Conservation (phyloP, 306 rosid species). For the Ochetophila trinervis region DNA sequence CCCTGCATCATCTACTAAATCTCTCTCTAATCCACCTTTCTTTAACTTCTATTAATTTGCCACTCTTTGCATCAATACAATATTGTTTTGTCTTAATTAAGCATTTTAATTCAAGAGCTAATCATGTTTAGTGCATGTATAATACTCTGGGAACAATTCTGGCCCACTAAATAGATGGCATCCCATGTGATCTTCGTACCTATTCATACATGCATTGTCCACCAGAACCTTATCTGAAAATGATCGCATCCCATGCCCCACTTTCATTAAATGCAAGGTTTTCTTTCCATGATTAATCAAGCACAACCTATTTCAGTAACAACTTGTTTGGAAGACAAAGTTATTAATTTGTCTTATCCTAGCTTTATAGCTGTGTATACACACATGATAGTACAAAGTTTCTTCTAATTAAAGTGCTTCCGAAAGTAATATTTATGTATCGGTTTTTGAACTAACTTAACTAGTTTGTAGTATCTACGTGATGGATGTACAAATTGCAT, state of each 20-base stretch:
- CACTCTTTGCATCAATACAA: neutral
- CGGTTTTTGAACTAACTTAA: too few relatives aligned
- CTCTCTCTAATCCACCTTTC: neutral
- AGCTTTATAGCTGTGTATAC: neutral
- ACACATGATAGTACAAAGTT: neutral
- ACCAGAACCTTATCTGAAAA: slow-evolving; percentile 1
- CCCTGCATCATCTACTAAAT: too few relatives aligned
- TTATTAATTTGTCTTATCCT: slow-evolving; percentile 1
- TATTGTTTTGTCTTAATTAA: too few relatives aligned
- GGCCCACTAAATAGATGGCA: neutral
- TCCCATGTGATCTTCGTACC: neutral
- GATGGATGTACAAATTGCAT: too few relatives aligned
- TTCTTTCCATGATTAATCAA: neutral
- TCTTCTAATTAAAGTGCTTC: neutral
- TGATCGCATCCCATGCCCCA: slow-evolving; percentile 9
- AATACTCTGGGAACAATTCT: neutral
- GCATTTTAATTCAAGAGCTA: neutral
- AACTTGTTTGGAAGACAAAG: neutral
- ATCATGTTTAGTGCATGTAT: slow-evolving; percentile 2
- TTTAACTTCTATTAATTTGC: neutral
- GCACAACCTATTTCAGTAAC: neutral
- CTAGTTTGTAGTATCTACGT: too few relatives aligned
- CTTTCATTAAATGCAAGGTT: slow-evolving; percentile 2
- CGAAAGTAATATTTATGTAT: too few relatives aligned
- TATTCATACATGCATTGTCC: slow-evolving; percentile 1